Percentiles rank a stretch among this genome's conserved stretches.
phyloP scores from a whole-genome alignment of 2,329 filamentous ascomycete species.

The Colletotrichum tropicicola region DNA sequence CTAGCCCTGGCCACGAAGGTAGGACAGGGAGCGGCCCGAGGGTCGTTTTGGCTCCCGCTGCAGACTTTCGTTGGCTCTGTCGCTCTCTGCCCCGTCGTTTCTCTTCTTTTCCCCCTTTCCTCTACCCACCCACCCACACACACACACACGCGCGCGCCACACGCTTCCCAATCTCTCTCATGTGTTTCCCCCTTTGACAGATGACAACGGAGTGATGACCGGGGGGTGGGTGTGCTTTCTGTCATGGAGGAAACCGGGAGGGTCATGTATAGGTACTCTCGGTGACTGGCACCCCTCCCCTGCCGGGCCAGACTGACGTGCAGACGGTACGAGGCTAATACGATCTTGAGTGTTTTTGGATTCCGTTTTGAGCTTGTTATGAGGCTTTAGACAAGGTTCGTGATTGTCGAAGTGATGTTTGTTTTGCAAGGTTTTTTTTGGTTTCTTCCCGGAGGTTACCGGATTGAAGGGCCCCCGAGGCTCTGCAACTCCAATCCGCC shows the following conservation, averaged over 20 bases:
- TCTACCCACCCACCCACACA: neutral
- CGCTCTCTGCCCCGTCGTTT: neutral
- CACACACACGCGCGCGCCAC: neutral
- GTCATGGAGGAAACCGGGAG: neutral
- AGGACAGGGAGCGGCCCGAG: constrained; percentile 7
- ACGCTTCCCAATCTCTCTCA: neutral
- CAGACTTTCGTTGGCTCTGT: neutral
- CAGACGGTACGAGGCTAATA: neutral
- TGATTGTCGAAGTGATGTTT: neutral
- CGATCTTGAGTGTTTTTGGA: neutral
- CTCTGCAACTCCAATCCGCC: too few species aligned
- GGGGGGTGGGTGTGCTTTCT: neutral
- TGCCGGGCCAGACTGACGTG: too few species aligned
- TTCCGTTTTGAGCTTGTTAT: neutral
- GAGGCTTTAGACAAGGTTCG: neutral
- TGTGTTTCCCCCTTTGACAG: neutral
- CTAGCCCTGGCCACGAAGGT: too few species aligned
- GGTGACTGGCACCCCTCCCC: neutral
- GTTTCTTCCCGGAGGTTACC: too few species aligned
- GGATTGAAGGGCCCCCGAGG: too few species aligned
- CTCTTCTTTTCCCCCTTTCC: constrained; percentile 1
- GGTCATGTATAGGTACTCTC: neutral
- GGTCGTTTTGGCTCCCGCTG: neutral
- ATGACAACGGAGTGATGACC: neutral
- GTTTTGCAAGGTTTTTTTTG: neutral